Evolutionary conservation across 805 yeast genomes (phyloP).

Genomic region (Lachancea mirantina): DNA sequence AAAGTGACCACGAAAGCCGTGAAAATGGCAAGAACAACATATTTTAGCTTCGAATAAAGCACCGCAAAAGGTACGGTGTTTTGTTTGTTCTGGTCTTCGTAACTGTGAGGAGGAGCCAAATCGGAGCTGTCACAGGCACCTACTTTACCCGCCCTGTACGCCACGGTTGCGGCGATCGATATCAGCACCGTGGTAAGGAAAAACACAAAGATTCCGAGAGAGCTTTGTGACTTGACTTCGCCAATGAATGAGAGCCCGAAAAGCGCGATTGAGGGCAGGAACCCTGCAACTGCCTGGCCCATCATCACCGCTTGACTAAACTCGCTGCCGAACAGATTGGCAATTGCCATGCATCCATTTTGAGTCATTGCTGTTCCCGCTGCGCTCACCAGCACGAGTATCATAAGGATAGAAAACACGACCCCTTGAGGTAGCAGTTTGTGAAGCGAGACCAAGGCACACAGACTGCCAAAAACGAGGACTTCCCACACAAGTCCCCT

Average conservation of each 20-base stretch:
- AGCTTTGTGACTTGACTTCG: constrained; percentile 26
- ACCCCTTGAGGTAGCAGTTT: constrained; percentile 14
- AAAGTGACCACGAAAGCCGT: constrained; percentile 67
- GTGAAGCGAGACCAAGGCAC: constrained; percentile 26
- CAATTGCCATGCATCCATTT: constrained; percentile 85
- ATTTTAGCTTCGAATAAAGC: constrained; percentile 56
- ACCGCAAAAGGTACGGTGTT: constrained; percentile 50
- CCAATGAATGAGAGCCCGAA: constrained; percentile 49
- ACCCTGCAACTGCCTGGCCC: constrained; percentile 94
- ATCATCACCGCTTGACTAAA: constrained; percentile 89
- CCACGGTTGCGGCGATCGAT: constrained; percentile 18
- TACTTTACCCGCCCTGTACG: constrained; percentile 22
- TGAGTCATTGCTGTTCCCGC: constrained; percentile 78
- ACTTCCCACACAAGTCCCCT: constrained; percentile 56
- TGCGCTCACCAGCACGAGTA: constrained; percentile 56
- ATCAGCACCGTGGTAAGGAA: constrained; percentile 31
- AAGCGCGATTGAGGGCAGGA: constrained; percentile 61
- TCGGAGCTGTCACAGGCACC: constrained; percentile 12
- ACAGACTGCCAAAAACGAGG: constrained; percentile 50
- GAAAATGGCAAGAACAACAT: constrained; percentile 63
- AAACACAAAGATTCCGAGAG: constrained; percentile 29
- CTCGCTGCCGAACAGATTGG: constrained; percentile 63
- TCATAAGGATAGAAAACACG: constrained; percentile 47
- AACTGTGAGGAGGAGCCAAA: too few relatives aligned
- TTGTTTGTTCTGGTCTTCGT: too few relatives aligned